phyloP scores from a whole-genome alignment of 2,329 filamentous ascomycete species.

The Hymenoscyphus repandus region DNA sequence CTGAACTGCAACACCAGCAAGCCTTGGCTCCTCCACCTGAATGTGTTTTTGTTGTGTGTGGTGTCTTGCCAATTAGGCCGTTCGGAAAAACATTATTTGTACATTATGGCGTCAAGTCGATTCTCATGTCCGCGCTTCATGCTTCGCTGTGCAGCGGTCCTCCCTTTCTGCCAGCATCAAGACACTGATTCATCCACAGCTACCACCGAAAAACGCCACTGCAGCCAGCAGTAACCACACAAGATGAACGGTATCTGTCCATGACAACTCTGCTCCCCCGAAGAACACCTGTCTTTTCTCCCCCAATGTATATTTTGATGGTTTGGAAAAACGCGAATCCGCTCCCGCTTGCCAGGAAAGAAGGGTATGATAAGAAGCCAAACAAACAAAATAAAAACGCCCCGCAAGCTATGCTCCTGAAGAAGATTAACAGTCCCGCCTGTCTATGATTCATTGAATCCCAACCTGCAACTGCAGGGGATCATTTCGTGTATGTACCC shows the following conservation, averaged over 20 bases:
- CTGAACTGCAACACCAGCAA: too few species aligned
- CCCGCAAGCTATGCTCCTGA: conserved; percentile 5
- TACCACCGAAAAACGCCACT: not conserved
- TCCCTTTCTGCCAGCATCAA: not conserved
- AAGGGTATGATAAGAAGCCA: conserved; percentile 7
- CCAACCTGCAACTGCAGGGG: not conserved
- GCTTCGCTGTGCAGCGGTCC: not conserved
- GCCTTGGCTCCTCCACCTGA: too few species aligned
- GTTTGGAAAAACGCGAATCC: not conserved
- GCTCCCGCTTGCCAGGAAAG: not conserved
- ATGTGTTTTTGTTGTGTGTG: too few species aligned
- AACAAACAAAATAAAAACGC: not conserved
- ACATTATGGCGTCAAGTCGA: not conserved
- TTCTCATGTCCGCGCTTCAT: not conserved
- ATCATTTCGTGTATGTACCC: conserved; percentile 12
- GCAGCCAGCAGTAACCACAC: conserved; percentile 1
- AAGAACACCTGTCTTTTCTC: too few species aligned
- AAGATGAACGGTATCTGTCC: too few species aligned
- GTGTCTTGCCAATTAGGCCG: too few species aligned
- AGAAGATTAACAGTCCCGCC: conserved; percentile 3
- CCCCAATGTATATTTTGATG: too few species aligned
- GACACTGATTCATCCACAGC: not conserved
- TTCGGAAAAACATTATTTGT: not conserved
- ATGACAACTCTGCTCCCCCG: too few species aligned
- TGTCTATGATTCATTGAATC: conserved; percentile 6